Conservation (phyloP, 1,139 yeast genomes). For the Saccharomyces hybrid region DNA sequence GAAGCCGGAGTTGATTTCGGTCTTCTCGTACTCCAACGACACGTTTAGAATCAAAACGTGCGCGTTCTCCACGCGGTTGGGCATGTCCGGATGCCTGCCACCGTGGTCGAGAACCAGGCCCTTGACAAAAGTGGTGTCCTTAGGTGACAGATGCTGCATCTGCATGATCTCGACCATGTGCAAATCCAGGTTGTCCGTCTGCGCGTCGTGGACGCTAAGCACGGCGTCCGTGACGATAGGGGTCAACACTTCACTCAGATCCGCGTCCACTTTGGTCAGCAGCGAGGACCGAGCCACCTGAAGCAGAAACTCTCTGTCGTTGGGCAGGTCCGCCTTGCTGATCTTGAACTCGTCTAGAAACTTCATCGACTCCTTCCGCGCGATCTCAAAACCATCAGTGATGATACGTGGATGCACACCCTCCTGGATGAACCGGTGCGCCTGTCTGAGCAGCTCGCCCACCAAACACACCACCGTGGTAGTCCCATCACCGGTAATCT, state of each 20-base stretch:
- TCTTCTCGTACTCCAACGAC: constrained; percentile 92
- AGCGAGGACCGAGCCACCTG: constrained; percentile 90
- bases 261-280: constrained; percentile 73
- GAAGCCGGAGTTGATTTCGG: constrained; percentile 95
- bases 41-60: constrained; percentile 83
- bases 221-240: constrained; percentile 98
- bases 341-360: constrained; percentile 57
- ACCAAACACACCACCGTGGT: constrained; percentile 94
- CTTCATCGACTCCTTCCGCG: constrained; percentile 65
- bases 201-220: constrained; percentile 54
- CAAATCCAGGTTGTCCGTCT: constrained; percentile 58
- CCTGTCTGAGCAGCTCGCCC: constrained; percentile 91
- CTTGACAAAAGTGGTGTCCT: constrained; percentile 72
- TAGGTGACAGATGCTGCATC: constrained; percentile 88
- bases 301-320: constrained; percentile 76
- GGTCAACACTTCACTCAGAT: constrained; percentile 69
- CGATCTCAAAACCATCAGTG: constrained; percentile 91
- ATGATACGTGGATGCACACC: constrained; percentile 94
- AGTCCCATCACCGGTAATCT: constrained; percentile 98
- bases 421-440: constrained; percentile 83
- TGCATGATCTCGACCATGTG: constrained; percentile 98
- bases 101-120: constrained; percentile 98
- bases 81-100: constrained; percentile 99
- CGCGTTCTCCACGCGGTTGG: constrained; percentile 76
- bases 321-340: constrained; percentile 30